These are phyloP conservation scores for Silene conica DNA, from an alignment of 148 eudicot genomes.

Conservation along the genomic window DNA sequence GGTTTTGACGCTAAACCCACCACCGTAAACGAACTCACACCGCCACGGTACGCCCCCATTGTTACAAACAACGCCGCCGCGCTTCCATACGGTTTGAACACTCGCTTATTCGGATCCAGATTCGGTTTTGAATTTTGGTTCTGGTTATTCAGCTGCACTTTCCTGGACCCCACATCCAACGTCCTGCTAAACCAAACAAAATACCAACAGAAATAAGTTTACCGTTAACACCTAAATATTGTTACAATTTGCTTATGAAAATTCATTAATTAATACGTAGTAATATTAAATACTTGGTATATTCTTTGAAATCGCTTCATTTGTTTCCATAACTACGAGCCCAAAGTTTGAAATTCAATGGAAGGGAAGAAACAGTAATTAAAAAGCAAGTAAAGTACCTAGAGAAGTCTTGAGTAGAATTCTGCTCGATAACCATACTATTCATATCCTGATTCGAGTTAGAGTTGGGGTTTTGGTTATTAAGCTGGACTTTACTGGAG, in stretches of 20 bases:
- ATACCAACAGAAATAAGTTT: neutral
- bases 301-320: no score
- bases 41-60: conserved; percentile 65
- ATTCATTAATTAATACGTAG: no score
- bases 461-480: neutral
- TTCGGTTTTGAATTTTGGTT: neutral
- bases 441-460: neutral
- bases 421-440: no score
- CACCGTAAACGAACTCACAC: conserved; percentile 35
- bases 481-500: neutral
- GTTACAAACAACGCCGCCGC: conserved; percentile 55
- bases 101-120: conserved; percentile 34
- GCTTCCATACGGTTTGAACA: conserved; percentile 41
- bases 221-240: no score
- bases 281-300: no score
- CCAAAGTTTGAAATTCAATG: no score
- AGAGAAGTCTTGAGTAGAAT: neutral
- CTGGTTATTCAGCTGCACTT: neutral
- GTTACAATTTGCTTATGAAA: no score
- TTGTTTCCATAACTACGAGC: no score
- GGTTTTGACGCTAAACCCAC: conserved; percentile 54
- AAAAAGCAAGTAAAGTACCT: neutral
- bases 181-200: neutral
- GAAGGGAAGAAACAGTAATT: no score
- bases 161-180: neutral